phyloP scores from a whole-genome alignment of 2,329 filamentous ascomycete species.

The Colletotrichum costaricense region DNA sequence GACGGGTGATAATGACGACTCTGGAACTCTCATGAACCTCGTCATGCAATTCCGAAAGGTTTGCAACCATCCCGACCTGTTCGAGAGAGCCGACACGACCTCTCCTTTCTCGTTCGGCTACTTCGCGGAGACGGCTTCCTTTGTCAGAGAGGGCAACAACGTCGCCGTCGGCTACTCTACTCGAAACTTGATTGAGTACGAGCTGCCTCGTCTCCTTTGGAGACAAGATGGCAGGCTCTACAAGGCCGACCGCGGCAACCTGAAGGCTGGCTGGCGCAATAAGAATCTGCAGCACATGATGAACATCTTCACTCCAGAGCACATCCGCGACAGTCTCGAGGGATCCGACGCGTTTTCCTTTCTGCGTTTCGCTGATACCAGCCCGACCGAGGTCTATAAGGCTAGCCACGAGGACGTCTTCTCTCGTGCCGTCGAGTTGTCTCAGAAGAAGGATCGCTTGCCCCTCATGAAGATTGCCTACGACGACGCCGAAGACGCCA shows the following conservation, averaged over 20 bases:
- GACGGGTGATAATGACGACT: constrained; percentile 92
- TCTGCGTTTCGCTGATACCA: constrained; percentile 86
- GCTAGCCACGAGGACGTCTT: constrained; percentile 79
- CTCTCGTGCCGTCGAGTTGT: constrained; percentile 75
- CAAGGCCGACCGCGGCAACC: constrained; percentile 78
- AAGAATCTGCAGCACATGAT: constrained; percentile 84
- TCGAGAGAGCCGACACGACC: constrained; percentile 91
- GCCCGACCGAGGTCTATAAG: constrained; percentile 76
- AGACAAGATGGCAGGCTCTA: constrained; percentile 82
- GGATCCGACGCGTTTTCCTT: constrained; percentile 83
- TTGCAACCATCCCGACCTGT: constrained; percentile 97
- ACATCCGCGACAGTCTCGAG: constrained; percentile 74
- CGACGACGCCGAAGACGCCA: constrained; percentile 70
- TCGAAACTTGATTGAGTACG: constrained; percentile 86
- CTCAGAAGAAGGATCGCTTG: constrained; percentile 67
- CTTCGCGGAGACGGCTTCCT: constrained; percentile 95
- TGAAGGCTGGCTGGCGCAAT: constrained; percentile 80
- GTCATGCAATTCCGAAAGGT: constrained; percentile 99
- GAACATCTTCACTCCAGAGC: constrained; percentile 89
- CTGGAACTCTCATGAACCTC: constrained; percentile 96
- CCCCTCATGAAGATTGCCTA: constrained; percentile 77
- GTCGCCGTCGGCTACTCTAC: constrained; percentile 89
- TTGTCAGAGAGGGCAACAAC: constrained; percentile 86
- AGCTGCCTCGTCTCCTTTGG: constrained; percentile 84
- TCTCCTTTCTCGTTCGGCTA: constrained; percentile 87